phyloP scores from a whole-genome alignment of 495 filamentous ascomycete species.

The Clavariopsis aquatica region DNA sequence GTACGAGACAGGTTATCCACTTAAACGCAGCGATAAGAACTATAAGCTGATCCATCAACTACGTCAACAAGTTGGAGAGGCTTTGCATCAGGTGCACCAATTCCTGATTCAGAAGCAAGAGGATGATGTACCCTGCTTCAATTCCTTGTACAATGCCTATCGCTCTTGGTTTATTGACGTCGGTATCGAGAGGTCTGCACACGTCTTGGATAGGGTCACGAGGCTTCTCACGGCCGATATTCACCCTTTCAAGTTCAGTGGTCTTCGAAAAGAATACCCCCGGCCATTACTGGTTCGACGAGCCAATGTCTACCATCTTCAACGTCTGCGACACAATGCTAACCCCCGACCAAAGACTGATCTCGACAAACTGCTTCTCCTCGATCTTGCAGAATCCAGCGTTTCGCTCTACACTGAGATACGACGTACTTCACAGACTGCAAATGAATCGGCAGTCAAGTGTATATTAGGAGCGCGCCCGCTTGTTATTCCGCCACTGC shows the following conservation, averaged over 20 bases:
- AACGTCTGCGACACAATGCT: slow-evolving; percentile 89
- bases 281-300: slow-evolving; percentile 83
- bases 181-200: slow-evolving; percentile 91
- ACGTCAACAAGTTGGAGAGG: slow-evolving; percentile 74
- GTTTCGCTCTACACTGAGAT: slow-evolving; percentile 97
- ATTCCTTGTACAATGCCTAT: slow-evolving; percentile 86
- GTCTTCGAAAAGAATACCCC: slow-evolving; percentile 88
- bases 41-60: slow-evolving; percentile 78
- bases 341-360: slow-evolving; percentile 79
- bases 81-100: slow-evolving; percentile 77
- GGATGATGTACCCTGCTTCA: slow-evolving; percentile 95
- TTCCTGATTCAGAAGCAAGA: slow-evolving; percentile 85
- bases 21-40: slow-evolving; percentile 61
- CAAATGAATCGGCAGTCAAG: slow-evolving; percentile 92
- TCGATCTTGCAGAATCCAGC: slow-evolving; percentile 87
- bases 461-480: slow-evolving; percentile 80
- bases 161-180: slow-evolving; percentile 97
- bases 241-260: slow-evolving; percentile 89
- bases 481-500: slow-evolving; percentile 82
- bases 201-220: slow-evolving; percentile 83
- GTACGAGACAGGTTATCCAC: slow-evolving; percentile 83
- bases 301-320: slow-evolving; percentile 91
- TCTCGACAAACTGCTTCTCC: slow-evolving; percentile 76
- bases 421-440: slow-evolving; percentile 85
- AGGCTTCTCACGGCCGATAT: slow-evolving; percentile 82